Conservation (phyloP, 768 basidiomycete genomes). For the Kwoniella pini region DNA sequence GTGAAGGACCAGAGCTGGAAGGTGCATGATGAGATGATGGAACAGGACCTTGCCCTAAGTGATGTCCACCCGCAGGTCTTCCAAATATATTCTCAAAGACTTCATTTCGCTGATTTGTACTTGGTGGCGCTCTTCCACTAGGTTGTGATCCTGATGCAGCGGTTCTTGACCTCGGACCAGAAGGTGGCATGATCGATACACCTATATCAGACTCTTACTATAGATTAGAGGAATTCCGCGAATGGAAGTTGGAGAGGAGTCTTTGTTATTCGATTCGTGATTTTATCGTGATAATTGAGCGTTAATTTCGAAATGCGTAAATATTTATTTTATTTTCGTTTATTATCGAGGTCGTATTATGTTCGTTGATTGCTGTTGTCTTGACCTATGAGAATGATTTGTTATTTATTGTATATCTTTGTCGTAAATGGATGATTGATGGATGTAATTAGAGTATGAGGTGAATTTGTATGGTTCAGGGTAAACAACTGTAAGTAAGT, state of each 20-base stretch:
- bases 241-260: too few relatives aligned
- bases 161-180: slow-evolving; percentile 39
- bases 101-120: slow-evolving; percentile 43
- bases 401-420: not conserved
- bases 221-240: too few relatives aligned
- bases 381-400: not conserved
- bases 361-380: not conserved
- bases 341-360: not conserved
- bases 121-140: slow-evolving; percentile 10
- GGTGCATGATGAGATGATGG: not conserved
- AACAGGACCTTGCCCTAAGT: slow-evolving; percentile 26
- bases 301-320: not conserved
- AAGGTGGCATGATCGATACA: slow-evolving; percentile 30
- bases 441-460: not conserved
- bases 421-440: not conserved
- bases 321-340: not conserved
- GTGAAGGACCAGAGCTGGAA: too few relatives aligned
- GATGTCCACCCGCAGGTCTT: slow-evolving; percentile 50
- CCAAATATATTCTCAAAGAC: slow-evolving; percentile 55
- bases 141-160: slow-evolving; percentile 9
- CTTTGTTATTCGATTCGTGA: not conserved
- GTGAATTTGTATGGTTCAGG: not conserved
- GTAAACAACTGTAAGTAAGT: not conserved
- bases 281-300: not conserved
- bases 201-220: not conserved